Conservation (phyloP, 441 rosid species). For the Populus tomentosa region DNA sequence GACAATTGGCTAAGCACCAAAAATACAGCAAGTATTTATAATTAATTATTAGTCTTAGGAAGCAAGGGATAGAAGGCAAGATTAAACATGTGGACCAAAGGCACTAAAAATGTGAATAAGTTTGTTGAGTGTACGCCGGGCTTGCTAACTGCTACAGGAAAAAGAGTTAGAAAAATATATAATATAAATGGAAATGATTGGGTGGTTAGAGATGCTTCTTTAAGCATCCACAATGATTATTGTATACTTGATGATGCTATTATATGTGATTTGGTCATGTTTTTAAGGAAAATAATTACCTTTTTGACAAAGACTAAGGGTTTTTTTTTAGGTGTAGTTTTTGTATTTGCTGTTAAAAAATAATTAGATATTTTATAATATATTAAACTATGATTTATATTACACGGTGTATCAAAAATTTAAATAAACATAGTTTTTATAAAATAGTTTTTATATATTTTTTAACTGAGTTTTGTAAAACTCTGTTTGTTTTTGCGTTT, state of each 20-base stretch:
- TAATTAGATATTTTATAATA: too few species aligned
- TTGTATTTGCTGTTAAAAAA: too few species aligned
- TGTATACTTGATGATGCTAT: neutral
- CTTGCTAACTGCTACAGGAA: neutral
- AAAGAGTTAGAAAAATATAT: neutral
- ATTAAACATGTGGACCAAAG: neutral
- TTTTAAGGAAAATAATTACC: too few species aligned
- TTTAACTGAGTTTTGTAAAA: too few species aligned
- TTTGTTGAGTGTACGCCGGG: neutral
- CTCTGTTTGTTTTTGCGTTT: too few species aligned
- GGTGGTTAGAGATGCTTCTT: slow-evolving; percentile 27
- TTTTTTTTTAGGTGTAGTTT: too few species aligned
- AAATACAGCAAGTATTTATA: neutral
- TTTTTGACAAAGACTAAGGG: too few species aligned
- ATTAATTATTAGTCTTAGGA: neutral
- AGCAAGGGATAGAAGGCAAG: neutral
- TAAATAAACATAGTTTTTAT: too few species aligned
- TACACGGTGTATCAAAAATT: too few species aligned
- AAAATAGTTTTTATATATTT: too few species aligned
- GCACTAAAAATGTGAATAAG: neutral
- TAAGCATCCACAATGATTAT: neutral
- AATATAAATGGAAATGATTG: slow-evolving; percentile 22
- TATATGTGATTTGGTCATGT: neutral
- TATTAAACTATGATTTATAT: too few species aligned
- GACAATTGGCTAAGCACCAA: neutral